Conservation (phyloP, 495 filamentous ascomycete genomes). For the Aspergillus asperescens region DNA sequence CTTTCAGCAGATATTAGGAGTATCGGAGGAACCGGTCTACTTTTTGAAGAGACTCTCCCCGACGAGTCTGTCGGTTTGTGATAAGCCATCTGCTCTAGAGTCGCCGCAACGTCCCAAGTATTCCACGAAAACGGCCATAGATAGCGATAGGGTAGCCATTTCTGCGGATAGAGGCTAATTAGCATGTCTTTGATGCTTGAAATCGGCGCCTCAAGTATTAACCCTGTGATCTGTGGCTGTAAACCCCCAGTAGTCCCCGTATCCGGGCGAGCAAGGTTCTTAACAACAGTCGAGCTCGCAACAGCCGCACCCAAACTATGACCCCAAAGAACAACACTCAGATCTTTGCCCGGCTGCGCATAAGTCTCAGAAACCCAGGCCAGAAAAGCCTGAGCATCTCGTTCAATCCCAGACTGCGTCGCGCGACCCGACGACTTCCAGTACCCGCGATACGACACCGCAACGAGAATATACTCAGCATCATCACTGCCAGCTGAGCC, state of each 20-base stretch:
- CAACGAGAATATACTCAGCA: slow-evolving; percentile 51
- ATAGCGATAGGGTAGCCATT: slow-evolving; percentile 74
- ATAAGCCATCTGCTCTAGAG: slow-evolving; percentile 32
- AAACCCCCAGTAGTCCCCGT: too few species aligned
- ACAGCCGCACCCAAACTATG: slow-evolving; percentile 67
- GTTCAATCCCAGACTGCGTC: slow-evolving; percentile 59
- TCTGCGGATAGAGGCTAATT: slow-evolving; percentile 68
- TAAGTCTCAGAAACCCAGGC: slow-evolving; percentile 45
- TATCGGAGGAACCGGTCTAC: slow-evolving; percentile 31
- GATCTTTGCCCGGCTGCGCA: slow-evolving; percentile 20
- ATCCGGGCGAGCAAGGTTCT: slow-evolving; percentile 27
- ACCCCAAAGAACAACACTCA: slow-evolving; percentile 67
- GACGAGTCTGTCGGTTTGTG: not conserved
- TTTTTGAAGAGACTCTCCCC: not conserved
- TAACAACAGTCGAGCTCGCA: slow-evolving; percentile 49
- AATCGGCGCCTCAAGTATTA: slow-evolving; percentile 76
- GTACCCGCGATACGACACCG: slow-evolving; percentile 70
- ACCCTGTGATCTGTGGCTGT: slow-evolving; percentile 36
- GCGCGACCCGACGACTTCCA: slow-evolving; percentile 71
- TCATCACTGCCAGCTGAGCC: not conserved
- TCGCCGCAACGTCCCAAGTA: slow-evolving; percentile 43
- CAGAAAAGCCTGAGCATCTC: slow-evolving; percentile 58
- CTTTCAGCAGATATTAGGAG: slow-evolving; percentile 57
- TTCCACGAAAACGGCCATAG: slow-evolving; percentile 51
- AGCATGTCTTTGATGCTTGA: slow-evolving; percentile 69